A percentile compares a stretch with the other conserved stretches of the same genome.
Conservation (phyloP, 768 basidiomycete genomes). For the Pleurotus cornucopiae region DNA sequence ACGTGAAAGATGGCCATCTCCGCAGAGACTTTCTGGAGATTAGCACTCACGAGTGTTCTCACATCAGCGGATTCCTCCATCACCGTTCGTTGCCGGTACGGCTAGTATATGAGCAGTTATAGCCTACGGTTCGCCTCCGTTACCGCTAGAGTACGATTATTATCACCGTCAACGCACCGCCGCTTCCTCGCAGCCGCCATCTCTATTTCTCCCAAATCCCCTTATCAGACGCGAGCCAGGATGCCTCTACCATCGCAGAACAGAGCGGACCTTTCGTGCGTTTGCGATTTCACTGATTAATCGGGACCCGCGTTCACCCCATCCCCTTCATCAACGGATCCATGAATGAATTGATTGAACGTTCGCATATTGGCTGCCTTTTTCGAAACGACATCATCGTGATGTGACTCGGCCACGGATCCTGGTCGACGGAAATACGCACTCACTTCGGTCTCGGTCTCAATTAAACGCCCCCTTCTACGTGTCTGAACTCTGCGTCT, state of each 20-base stretch:
- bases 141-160: not conserved
- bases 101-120: constrained; percentile 4
- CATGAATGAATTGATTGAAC: no score
- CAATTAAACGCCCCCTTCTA: not conserved
- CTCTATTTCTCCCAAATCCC: constrained; percentile 6
- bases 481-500: not conserved
- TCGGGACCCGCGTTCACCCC: no score
- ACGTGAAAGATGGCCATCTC: no score
- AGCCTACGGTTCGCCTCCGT: not conserved
- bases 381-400: no score
- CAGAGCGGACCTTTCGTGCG: constrained; percentile 20
- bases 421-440: no score
- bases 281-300: not conserved
- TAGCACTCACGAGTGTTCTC: not conserved
- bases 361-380: no score
- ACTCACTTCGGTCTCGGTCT: not conserved
- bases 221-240: constrained; percentile 8
- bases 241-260: constrained; percentile 30
- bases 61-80: not conserved
- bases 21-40: not conserved
- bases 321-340: not conserved
- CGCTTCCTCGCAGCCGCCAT: not conserved
- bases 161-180: constrained; percentile 26
- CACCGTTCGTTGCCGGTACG: constrained; percentile 1
- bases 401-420: no score